Evolutionary conservation across 1,284 basidiomycete species (phyloP).

Genomic region (Porodaedalea pini): DNA sequence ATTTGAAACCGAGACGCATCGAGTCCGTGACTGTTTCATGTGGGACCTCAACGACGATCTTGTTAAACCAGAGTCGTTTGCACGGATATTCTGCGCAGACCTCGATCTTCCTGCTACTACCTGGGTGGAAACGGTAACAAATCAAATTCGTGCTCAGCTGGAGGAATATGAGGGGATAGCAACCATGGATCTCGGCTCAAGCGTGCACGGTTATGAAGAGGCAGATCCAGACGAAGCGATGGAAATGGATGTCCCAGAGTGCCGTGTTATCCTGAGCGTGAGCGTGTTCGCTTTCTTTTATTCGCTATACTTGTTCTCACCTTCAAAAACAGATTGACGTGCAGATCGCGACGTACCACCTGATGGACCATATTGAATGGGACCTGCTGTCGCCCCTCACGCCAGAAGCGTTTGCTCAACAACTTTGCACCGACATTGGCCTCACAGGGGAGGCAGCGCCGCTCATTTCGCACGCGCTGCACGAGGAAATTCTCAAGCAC

Average conservation of each 20-base stretch:
- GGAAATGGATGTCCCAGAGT: slow-evolving; percentile 71
- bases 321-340: slow-evolving; percentile 80
- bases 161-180: slow-evolving; percentile 84
- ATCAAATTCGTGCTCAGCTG: slow-evolving; percentile 85
- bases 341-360: slow-evolving; percentile 89
- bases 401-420: slow-evolving; percentile 80
- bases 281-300: slow-evolving; percentile 28
- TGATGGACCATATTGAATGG: slow-evolving; percentile 97
- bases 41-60: slow-evolving; percentile 89
- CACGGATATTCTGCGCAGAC: slow-evolving; percentile 83
- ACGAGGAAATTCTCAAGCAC: slow-evolving; percentile 93
- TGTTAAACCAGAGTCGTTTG: slow-evolving; percentile 82
- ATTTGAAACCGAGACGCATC: slow-evolving; percentile 87
- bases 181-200: slow-evolving; percentile 48
- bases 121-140: slow-evolving; percentile 77
- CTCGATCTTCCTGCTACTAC: slow-evolving; percentile 68
- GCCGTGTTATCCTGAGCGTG: slow-evolving; percentile 87
- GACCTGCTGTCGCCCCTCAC: slow-evolving; percentile 91
- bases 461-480: slow-evolving; percentile 87
- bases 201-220: slow-evolving; percentile 14
- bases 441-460: slow-evolving; percentile 85
- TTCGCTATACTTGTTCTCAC: slow-evolving; percentile 13
- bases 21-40: slow-evolving; percentile 93
- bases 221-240: slow-evolving; percentile 26
- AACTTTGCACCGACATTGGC: slow-evolving; percentile 84